These are phyloP conservation scores for Heracleum sosnowskyi DNA, from an alignment of 129 eudicot genomes.

Conservation along the genomic window DNA sequence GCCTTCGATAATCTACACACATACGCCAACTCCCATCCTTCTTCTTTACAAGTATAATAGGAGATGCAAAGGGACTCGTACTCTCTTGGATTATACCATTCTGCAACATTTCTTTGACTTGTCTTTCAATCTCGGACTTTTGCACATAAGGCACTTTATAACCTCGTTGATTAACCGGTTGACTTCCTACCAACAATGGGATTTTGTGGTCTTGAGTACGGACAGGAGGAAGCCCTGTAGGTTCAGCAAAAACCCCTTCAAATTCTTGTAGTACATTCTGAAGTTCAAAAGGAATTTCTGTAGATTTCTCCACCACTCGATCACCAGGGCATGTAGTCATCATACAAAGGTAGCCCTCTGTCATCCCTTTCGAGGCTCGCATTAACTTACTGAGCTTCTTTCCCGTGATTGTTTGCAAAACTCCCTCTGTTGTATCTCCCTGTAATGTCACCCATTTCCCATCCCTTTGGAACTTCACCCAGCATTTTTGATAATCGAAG, in stretches of 20 bases:
- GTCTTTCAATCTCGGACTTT: not conserved
- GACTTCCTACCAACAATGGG: not conserved
- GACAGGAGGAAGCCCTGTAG: rapidly evolving
- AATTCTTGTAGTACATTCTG: rapidly evolving
- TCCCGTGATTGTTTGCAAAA: too few species aligned
- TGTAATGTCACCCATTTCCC: not conserved
- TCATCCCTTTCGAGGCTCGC: too few species aligned
- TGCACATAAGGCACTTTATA: not conserved
- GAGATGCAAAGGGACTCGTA: too few species aligned
- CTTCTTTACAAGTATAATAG: not conserved
- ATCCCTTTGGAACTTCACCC: too few species aligned
- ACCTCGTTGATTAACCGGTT: not conserved
- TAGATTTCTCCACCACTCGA: rapidly evolving
- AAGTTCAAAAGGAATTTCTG: not conserved
- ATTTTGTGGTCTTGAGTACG: not conserved
- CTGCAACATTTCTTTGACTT: not conserved
- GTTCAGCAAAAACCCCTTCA: not conserved
- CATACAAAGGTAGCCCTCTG: not conserved
- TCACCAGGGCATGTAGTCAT: not conserved
- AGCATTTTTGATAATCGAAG: too few species aligned
- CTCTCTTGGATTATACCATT: not conserved
- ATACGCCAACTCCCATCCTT: not conserved
- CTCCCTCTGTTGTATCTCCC: not conserved
- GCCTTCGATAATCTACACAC: not conserved
- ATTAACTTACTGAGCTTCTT: too few species aligned